phyloP scores from a whole-genome alignment of 1,284 basidiomycete genomes.

The Paramarasmius palmivorus region DNA sequence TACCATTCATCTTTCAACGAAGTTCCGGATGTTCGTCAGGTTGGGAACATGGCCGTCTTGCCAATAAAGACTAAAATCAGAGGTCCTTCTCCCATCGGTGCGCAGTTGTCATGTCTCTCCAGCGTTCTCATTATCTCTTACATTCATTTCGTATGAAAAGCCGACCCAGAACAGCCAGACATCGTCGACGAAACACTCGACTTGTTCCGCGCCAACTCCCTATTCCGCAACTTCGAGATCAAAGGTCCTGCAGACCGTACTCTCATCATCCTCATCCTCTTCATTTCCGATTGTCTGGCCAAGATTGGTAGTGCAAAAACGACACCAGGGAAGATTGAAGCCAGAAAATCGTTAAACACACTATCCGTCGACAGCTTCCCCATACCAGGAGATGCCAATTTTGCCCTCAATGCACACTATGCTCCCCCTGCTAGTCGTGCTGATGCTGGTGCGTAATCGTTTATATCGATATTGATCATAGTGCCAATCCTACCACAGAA shows the following conservation, averaged over 20 bases:
- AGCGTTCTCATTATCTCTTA: slow-evolving; percentile 13
- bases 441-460: slow-evolving; percentile 73
- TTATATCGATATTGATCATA: slow-evolving; percentile 7
- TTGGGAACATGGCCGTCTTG: slow-evolving; percentile 90
- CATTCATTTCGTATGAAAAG: slow-evolving; percentile 34
- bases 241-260: slow-evolving; percentile 96
- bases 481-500: slow-evolving; percentile 46
- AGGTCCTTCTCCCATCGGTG: slow-evolving; percentile 88
- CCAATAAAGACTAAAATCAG: slow-evolving; percentile 91
- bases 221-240: slow-evolving; percentile 99
- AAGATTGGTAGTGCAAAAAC: slow-evolving; percentile 76
- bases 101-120: slow-evolving; percentile 18
- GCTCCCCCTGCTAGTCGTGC: slow-evolving; percentile 74
- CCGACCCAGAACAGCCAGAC: slow-evolving; percentile 80
- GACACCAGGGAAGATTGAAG: slow-evolving; percentile 80
- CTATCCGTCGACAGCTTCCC: slow-evolving; percentile 92
- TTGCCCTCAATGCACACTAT: slow-evolving; percentile 93
- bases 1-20: slow-evolving; percentile 98
- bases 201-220: slow-evolving; percentile 97
- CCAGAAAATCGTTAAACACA: slow-evolving; percentile 86
- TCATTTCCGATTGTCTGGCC: slow-evolving; percentile 95
- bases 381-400: slow-evolving; percentile 95
- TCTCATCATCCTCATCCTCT: slow-evolving; percentile 97
- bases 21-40: slow-evolving; percentile 74
- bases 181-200: slow-evolving; percentile 97